A percentile compares a stretch with the other conserved stretches of the same genome.
phyloP scores from a whole-genome alignment of 2,329 filamentous ascomycete species.

The Fusarium mundagurra region DNA sequence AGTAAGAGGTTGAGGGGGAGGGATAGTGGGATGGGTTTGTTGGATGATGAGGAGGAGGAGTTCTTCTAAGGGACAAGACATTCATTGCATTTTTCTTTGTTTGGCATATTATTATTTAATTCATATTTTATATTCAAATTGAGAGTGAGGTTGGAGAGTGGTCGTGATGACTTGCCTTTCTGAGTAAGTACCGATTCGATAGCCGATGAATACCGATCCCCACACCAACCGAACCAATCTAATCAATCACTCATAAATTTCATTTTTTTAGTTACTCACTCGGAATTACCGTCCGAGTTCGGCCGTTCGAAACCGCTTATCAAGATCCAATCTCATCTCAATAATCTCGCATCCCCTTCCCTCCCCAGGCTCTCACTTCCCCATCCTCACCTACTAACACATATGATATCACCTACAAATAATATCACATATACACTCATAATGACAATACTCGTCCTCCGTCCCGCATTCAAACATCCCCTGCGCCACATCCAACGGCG shows the following conservation, averaged over 20 bases:
- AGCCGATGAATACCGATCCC: slow-evolving; percentile 19
- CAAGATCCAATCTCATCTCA: background rate
- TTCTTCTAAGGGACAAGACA: slow-evolving; percentile 34
- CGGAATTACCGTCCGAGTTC: slow-evolving; percentile 35
- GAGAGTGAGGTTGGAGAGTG: background rate
- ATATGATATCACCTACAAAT: background rate
- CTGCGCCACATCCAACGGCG: slow-evolving; percentile 31
- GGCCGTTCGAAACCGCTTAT: slow-evolving; percentile 13
- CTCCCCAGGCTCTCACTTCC: background rate
- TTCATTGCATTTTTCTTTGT: slow-evolving; percentile 41
- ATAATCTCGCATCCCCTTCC: slow-evolving; percentile 8
- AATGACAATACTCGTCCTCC: slow-evolving; percentile 36
- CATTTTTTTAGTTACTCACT: background rate
- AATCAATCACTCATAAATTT: background rate
- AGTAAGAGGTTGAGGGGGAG: slow-evolving; percentile 61
- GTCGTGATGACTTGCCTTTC: slow-evolving; percentile 51
- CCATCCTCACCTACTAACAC: background rate
- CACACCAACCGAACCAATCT: slow-evolving; percentile 10
- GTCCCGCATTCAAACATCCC: slow-evolving; percentile 22
- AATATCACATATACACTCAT: background rate
- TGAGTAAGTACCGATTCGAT: background rate
- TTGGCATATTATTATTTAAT: slow-evolving; percentile 34
- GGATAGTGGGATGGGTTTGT: slow-evolving; percentile 65
- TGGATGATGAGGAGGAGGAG: slow-evolving; percentile 63
- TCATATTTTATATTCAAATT: background rate